Percentiles rank a stretch among this genome's conserved stretches.
These are phyloP conservation scores for Backusella sp. DNA, from an alignment of 192 early-diverging fungal species.

Conservation along the genomic window DNA sequence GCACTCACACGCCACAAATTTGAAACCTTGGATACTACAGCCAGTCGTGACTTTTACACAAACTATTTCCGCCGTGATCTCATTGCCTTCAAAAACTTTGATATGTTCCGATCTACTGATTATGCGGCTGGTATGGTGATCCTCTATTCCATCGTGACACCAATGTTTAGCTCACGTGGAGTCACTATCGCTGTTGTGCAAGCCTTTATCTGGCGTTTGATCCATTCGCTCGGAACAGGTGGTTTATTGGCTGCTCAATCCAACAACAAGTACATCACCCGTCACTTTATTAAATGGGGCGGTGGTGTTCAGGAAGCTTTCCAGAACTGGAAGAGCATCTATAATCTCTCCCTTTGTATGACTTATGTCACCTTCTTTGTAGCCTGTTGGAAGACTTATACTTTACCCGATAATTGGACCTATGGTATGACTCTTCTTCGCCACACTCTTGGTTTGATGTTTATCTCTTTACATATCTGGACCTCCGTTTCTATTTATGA, in stretches of 20 bases:
- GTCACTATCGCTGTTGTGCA: constrained; percentile 59
- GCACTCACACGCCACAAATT: constrained; percentile 25
- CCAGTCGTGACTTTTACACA: constrained; percentile 53
- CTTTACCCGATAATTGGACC: constrained; percentile 66
- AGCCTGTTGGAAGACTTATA: constrained; percentile 80
- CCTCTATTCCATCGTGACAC: constrained; percentile 70
- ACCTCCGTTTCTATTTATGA: constrained; percentile 90
- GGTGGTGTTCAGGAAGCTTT: constrained; percentile 88
- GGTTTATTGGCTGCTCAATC: constrained; percentile 78
- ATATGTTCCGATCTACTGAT: constrained; percentile 83
- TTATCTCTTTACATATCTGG: constrained; percentile 90
- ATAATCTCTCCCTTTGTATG: constrained; percentile 90
- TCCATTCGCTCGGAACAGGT: constrained; percentile 83
- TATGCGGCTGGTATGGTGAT: constrained; percentile 75
- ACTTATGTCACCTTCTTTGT: constrained; percentile 87
- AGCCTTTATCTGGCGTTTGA: constrained; percentile 82
- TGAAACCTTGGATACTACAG: constrained; percentile 1
- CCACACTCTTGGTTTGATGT: constrained; percentile 77
- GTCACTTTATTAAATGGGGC: constrained; percentile 92
- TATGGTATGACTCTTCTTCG: constrained; percentile 73
- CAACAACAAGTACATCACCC: constrained; percentile 77
- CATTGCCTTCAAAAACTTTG: constrained; percentile 90
- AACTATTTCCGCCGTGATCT: constrained; percentile 84
- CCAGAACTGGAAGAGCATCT: constrained; percentile 93
- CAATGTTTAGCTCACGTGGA: constrained; percentile 46